phyloP scores from a whole-genome alignment of 306 rosid species.

The Pterocarpus macrocarpus region DNA sequence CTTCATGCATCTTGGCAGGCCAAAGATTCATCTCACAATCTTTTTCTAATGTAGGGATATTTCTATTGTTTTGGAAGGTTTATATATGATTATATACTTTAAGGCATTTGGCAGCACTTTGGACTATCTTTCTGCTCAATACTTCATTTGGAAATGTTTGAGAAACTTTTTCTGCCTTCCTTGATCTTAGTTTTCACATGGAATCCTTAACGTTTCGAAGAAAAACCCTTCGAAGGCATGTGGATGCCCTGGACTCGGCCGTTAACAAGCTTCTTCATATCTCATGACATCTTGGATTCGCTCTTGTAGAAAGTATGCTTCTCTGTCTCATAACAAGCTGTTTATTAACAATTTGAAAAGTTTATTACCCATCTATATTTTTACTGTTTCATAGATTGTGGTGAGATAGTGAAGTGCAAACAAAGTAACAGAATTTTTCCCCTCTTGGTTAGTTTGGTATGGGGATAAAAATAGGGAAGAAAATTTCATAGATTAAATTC shows the following conservation, averaged over 20 bases:
- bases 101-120: neutral
- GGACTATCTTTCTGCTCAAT: neutral
- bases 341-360: conserved; percentile 17
- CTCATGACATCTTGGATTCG: conserved; percentile 57
- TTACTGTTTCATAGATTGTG: conserved; percentile 20
- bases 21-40: neutral
- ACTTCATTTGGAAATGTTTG: conserved; percentile 30
- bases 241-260: conserved; percentile 75
- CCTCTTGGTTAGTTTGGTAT: too few species aligned
- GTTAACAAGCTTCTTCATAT: conserved; percentile 78
- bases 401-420: conserved; percentile 6
- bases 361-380: neutral
- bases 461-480: too few species aligned
- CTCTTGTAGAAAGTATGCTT: conserved; percentile 38
- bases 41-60: neutral
- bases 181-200: conserved; percentile 34
- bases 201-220: conserved; percentile 71
- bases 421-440: conserved; percentile 8
- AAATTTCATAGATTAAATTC: too few species aligned
- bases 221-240: conserved; percentile 76
- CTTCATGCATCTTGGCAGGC: conserved; percentile 19
- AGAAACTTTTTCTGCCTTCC: neutral
- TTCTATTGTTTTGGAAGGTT: conserved; percentile 15
- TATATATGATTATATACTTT: neutral
- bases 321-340: conserved; percentile 24